Evolutionary conservation across 176 grass and related monocot genomes (phyloP), one percentile per base, ranked within the genome.

Genomic region (Musa troglodytarum): DNA sequence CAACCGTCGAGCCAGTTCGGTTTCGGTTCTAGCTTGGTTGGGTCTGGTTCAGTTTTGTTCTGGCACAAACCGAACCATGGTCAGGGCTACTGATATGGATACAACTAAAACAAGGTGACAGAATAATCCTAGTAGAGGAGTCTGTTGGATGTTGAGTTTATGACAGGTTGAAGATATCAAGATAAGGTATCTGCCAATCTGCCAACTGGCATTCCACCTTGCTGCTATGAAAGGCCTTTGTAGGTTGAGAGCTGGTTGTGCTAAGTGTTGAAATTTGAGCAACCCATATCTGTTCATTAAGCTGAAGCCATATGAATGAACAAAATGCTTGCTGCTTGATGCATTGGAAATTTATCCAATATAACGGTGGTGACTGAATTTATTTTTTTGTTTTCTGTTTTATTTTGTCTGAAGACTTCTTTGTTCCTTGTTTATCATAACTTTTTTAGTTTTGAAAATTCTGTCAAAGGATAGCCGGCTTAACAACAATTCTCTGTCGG

Each of bases 401-500:
- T 43, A 43, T 5, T 6, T 43, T 43, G 34, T 43, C 34, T 43
- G 3, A 43, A 43, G 34, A 22, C 11, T 10, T 11, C 2, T 65
- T 25, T 24, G 21, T 23, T 65, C 19, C 14, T 50, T 71, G n/a
- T 71, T 50, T 2, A 51, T 50, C 9, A 51, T 13, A 19, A 8
- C 19, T 52, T 11, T 50, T 71, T 71, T 43, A n/a, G 51, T 50
- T 71, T 51, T 52, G 8, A 11, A 21, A 52, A 20, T 52, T 71
- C 15, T 71, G 68, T 71, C 26, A 11, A 71, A 71, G 68, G 68
- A 71, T 71, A 71, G 68, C 21, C 68, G 68, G 50, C 68, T 71
- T 52, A 71, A 71, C 68, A 71, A 71, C 68, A 71, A 71, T 71
- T 53, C 49, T 53, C 68, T 71, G 19, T 71, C 49, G 17, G 68